Conservation (phyloP, 169 alveolate genomes). For the Neospora caninum region DNA sequence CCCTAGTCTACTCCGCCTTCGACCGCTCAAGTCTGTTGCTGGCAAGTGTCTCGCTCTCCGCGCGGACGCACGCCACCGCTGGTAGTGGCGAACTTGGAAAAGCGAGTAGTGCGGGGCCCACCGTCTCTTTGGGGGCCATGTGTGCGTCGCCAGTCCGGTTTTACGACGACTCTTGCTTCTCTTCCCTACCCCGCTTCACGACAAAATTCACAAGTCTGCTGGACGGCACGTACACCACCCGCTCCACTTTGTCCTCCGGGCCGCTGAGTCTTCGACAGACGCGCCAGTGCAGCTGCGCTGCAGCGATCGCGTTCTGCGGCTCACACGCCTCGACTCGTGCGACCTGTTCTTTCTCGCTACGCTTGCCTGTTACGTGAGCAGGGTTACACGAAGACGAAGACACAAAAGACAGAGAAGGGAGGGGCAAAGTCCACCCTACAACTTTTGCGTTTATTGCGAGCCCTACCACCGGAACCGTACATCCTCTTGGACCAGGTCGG, state of each 20-base stretch:
- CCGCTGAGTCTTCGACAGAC: neutral
- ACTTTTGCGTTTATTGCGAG: slow-evolving; percentile 17
- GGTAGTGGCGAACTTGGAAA: too few species aligned
- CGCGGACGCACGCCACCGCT: too few species aligned
- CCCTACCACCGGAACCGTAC: neutral
- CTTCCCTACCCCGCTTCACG: neutral
- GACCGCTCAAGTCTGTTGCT: too few species aligned
- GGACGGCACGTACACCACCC: slow-evolving; percentile 20
- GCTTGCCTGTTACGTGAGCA: too few species aligned
- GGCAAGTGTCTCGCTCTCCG: too few species aligned
- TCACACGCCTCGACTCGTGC: neutral
- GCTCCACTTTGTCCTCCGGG: neutral
- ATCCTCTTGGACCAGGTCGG: neutral
- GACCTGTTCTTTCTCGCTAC: neutral
- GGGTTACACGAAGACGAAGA: too few species aligned
- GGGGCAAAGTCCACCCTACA: slow-evolving; percentile 28
- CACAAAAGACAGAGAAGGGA: neutral
- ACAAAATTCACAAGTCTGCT: slow-evolving; percentile 21
- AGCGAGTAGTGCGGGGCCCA: too few species aligned
- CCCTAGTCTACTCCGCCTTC: too few species aligned
- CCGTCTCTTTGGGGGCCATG: too few species aligned
- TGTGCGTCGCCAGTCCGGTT: too few species aligned
- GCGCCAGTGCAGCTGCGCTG: slow-evolving; percentile 3
- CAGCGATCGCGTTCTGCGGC: neutral
- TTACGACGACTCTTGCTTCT: too few species aligned